Conservation (phyloP, 2,329 filamentous ascomycete genomes). For the Arthrocladium fulminans region DNA sequence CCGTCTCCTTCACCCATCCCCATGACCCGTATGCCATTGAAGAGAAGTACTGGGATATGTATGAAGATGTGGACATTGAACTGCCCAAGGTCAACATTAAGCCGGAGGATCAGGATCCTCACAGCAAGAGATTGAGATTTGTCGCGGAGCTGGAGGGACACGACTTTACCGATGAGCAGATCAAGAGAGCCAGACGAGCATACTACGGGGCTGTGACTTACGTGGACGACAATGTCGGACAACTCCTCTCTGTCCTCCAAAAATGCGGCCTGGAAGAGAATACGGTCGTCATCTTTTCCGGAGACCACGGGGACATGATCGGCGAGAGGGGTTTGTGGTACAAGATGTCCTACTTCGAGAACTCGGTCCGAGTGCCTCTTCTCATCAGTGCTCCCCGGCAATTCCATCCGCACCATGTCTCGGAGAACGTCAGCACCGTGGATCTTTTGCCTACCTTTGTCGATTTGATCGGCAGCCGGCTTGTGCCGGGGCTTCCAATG, state of each 20-base stretch:
- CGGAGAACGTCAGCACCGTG: constrained; percentile 79
- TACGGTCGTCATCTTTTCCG: constrained; percentile 85
- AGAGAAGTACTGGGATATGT: constrained; percentile 85
- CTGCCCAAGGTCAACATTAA: constrained; percentile 65
- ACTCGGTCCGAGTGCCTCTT: constrained; percentile 79
- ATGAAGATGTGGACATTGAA: constrained; percentile 79
- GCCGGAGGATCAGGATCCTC: constrained; percentile 70
- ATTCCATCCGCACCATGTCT: constrained; percentile 67
- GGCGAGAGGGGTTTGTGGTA: constrained; percentile 87
- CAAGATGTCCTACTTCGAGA: constrained; percentile 97
- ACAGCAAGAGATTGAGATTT: constrained; percentile 77
- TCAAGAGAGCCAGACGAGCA: constrained; percentile 73
- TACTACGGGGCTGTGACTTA: constrained; percentile 93
- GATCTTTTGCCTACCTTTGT: constrained; percentile 85
- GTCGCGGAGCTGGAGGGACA: constrained; percentile 81
- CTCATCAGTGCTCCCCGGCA: constrained; percentile 70
- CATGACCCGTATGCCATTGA: constrained; percentile 95
- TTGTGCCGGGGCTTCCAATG: constrained; percentile 65
- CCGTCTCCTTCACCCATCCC: constrained; percentile 86
- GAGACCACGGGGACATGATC: constrained; percentile 93
- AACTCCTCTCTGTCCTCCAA: constrained; percentile 67
- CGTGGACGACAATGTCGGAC: constrained; percentile 85
- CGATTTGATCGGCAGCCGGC: constrained; percentile 65
- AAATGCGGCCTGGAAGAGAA: constrained; percentile 72
- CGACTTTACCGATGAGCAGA: constrained; percentile 73